phyloP scores from a whole-genome alignment of 2,329 filamentous ascomycete species.

The Alternaria viburni region DNA sequence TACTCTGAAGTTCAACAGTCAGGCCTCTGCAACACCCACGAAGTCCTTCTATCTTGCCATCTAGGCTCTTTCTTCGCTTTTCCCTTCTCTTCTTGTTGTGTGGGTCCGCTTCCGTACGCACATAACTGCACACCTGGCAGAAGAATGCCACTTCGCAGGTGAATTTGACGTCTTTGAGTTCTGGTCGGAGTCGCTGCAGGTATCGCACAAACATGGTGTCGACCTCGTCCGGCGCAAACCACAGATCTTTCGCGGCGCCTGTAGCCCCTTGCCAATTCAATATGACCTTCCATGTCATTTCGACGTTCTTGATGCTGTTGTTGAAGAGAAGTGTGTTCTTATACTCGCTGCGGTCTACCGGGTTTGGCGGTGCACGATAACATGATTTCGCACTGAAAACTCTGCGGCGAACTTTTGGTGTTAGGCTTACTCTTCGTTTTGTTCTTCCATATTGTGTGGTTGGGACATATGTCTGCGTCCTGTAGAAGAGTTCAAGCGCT shows the following conservation, averaged over 20 bases:
- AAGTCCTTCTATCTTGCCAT: not conserved
- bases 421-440: too few species aligned
- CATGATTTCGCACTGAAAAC: not conserved
- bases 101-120: too few species aligned
- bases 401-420: too few species aligned
- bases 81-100: too few species aligned
- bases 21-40: not conserved
- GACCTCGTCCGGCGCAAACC: not conserved
- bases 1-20: not conserved
- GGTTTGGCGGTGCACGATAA: not conserved
- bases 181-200: not conserved
- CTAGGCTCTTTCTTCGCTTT: not conserved
- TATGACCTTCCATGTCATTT: not conserved
- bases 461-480: not conserved
- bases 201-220: not conserved
- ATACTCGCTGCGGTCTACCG: not conserved
- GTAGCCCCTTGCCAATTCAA: too few species aligned
- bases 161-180: not conserved
- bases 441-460: not conserved
- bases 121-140: not conserved
- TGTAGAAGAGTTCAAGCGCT: not conserved
- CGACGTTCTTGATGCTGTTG: not conserved
- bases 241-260: too few species aligned
- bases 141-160: not conserved
- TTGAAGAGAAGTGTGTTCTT: not conserved